Conservation (phyloP, 2,329 filamentous ascomycete genomes). For the Aspergillus bombycis region DNA sequence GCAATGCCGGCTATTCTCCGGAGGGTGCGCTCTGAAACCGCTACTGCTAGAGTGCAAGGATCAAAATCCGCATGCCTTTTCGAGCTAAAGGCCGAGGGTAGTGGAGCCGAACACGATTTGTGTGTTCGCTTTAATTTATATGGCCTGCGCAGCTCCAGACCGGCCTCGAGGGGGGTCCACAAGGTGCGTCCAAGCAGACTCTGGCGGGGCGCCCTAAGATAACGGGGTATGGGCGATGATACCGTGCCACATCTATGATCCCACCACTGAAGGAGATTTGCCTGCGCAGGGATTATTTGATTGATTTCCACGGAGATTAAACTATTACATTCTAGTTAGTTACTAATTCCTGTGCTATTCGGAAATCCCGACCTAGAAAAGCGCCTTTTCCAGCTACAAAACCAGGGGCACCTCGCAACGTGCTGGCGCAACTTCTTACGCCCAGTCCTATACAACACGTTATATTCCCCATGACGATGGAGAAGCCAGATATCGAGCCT, state of each 20-base stretch:
- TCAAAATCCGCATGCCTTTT: not conserved
- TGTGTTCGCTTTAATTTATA: not conserved
- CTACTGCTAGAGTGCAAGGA: not conserved
- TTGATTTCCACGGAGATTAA: not conserved
- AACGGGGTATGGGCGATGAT: not conserved
- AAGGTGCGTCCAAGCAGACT: not conserved
- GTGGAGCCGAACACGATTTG: not conserved
- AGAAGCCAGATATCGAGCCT: slow-evolving; percentile 7
- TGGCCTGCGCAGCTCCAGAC: not conserved
- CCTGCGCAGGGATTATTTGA: not conserved
- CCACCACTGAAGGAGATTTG: not conserved
- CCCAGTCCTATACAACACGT: not conserved
- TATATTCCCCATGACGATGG: not conserved
- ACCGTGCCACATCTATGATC: not conserved
- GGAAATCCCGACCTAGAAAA: not conserved
- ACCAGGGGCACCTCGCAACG: not conserved
- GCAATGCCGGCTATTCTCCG: not conserved
- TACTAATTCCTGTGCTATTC: not conserved
- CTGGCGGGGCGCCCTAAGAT: not conserved
- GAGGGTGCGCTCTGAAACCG: not conserved
- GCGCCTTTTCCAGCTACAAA: not conserved
- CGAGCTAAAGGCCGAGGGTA: not conserved
- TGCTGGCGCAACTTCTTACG: not conserved
- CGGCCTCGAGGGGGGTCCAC: not conserved
- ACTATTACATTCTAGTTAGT: not conserved